phyloP scores from a whole-genome alignment of 2,329 filamentous ascomycete genomes.

The Penicillium italicum region DNA sequence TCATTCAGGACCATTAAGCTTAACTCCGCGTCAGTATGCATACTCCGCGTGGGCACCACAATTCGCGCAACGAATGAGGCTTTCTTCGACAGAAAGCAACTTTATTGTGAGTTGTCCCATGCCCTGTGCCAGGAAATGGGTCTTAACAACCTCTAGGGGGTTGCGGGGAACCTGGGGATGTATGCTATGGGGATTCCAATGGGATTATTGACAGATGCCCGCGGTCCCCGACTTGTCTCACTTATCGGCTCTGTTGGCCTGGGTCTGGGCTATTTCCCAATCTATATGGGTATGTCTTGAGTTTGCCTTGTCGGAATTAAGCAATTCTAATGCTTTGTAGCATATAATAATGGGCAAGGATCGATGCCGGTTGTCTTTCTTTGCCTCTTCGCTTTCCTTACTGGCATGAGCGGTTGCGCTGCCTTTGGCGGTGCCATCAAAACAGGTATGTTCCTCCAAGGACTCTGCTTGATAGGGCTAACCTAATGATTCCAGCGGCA shows the following conservation, averaged over 20 bases:
- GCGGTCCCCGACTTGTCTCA: constrained; percentile 75
- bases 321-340: constrained; percentile 36
- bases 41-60: constrained; percentile 98
- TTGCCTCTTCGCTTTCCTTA: constrained; percentile 80
- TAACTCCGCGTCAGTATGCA: constrained; percentile 66
- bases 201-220: constrained; percentile 79
- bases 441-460: constrained; percentile 46
- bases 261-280: constrained; percentile 77
- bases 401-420: constrained; percentile 82
- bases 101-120: constrained; percentile 62
- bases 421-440: constrained; percentile 90
- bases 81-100: constrained; percentile 91
- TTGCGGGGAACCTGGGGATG: constrained; percentile 69
- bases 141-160: constrained; percentile 48
- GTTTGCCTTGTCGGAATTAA: not conserved
- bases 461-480: constrained; percentile 1
- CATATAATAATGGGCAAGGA: constrained; percentile 66
- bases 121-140: constrained; percentile 4
- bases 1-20: constrained; percentile 2
- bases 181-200: constrained; percentile 86
- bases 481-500: constrained; percentile 55
- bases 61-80: constrained; percentile 78
- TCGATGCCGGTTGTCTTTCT: constrained; percentile 57
- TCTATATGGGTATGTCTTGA: constrained; percentile 55
- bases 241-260: constrained; percentile 70